Evolutionary conservation across 352 stramenopile genomes (phyloP), one percentile per base, ranked within the genome.

Genomic region (Blastocystis hominis): DNA sequence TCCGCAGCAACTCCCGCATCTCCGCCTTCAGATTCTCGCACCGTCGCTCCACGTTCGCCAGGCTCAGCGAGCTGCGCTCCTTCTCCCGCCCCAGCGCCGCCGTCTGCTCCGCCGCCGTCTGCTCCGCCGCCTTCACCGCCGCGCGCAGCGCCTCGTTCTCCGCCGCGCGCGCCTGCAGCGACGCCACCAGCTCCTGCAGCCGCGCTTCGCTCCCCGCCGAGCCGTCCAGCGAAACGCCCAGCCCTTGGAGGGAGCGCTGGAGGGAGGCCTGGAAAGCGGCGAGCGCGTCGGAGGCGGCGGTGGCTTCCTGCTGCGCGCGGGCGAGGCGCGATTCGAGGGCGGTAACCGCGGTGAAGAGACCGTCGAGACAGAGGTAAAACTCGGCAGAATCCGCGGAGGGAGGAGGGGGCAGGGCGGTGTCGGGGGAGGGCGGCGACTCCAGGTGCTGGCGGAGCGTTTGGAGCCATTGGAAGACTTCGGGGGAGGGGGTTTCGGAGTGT

Each of bases 21-120:
- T 94, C 93, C 9, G 88, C 89, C 1, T 88, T 88, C 72, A 93
- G 93, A 1, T 93, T 80, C 53, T 91, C 90, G 9, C 91, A 90
- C 0, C 90, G 68, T 20, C 89, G 89, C 17, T 89, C 89, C 36
- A 91, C 89, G 24, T 91, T 89, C 0, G 89, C 86, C 24, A 91
- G 40, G 3, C 62, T 88, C 17, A 72, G 70, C 10, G 92, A 90
- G 0, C 88, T 89, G 0, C 89, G 88, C 15, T 86, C 89, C 64
- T 91, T 91, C 24, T 84, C 80, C 9, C 88, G 75, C n/a, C 92
- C 89, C 0, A 92, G 89, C 20, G 46, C 55, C 20, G 38, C 15
- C 50, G 38, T 54, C 40, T 36, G 5, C 24, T 77, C 66, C 44
- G 5, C 24, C 40, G 55, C 10, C 3, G n/a, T 0, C 40, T 55